phyloP scores from a whole-genome alignment of 2,329 filamentous ascomycete species.

The Arachnopeziza araneosa region DNA sequence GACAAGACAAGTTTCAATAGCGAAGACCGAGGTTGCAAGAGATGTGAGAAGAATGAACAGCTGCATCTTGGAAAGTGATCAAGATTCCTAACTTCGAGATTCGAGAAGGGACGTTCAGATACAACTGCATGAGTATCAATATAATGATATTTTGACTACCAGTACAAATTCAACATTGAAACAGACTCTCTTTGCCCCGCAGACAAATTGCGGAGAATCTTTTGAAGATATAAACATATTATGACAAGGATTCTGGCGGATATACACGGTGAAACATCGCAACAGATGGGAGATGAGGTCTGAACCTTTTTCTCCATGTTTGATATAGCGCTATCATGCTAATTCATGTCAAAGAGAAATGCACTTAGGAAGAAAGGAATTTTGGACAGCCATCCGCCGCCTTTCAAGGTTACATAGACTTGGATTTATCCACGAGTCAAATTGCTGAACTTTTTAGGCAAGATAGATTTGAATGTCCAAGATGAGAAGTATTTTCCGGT shows the following conservation, averaged over 20 bases:
- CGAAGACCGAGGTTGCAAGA: background rate
- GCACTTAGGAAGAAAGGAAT: background rate
- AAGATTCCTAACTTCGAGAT: background rate
- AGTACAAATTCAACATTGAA: background rate
- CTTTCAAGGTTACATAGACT: background rate
- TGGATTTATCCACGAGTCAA: conserved; percentile 10
- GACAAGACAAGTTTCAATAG: conserved; percentile 35
- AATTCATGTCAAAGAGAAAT: background rate
- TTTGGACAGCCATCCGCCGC: background rate
- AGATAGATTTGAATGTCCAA: background rate
- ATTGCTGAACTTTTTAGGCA: background rate
- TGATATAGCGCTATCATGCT: background rate
- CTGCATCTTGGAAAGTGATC: conserved; percentile 7
- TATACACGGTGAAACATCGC: background rate
- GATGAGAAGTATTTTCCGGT: background rate
- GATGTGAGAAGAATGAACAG: conserved; percentile 5
- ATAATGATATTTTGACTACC: background rate
- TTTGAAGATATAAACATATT: background rate
- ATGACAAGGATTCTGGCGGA: background rate
- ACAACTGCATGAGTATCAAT: background rate
- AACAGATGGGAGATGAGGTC: background rate
- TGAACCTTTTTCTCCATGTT: background rate
- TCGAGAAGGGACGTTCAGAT: background rate
- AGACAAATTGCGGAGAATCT: background rate
- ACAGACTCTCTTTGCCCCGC: background rate